A percentile compares a stretch with the other conserved stretches of the same genome.
phyloP scores from a whole-genome alignment of 108 stramenopile genomes.

The Stephanodiscus triporus region DNA sequence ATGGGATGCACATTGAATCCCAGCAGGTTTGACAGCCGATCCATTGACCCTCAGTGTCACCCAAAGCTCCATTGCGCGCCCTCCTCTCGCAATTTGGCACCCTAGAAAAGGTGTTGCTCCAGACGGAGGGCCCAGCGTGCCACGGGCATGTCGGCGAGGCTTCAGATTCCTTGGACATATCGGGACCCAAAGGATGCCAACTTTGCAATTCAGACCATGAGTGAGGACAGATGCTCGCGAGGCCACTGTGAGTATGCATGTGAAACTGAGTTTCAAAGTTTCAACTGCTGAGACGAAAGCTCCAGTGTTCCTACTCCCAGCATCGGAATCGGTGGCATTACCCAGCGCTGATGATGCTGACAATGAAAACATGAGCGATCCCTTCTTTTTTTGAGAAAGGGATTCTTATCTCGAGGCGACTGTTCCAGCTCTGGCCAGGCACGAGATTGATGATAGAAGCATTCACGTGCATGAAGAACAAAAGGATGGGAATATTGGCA shows the following conservation, averaged over 20 bases:
- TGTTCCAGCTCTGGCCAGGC: slow-evolving; percentile 54
- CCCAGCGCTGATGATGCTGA: slow-evolving; percentile 14
- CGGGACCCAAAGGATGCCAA: slow-evolving; percentile 79
- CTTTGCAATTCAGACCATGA: slow-evolving; percentile 88
- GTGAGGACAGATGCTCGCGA: slow-evolving; percentile 68
- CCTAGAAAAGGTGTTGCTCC: slow-evolving; percentile 71
- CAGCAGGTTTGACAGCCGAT: slow-evolving; percentile 87
- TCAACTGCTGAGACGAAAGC: slow-evolving; percentile 22
- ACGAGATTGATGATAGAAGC: slow-evolving; percentile 44
- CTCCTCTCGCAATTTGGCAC: slow-evolving; percentile 84
- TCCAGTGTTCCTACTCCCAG: slow-evolving; percentile 21
- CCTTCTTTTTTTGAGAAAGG: slow-evolving; percentile 46
- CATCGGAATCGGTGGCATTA: slow-evolving; percentile 1
- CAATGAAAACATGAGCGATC: slow-evolving; percentile 22
- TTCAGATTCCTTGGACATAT: slow-evolving; percentile 83
- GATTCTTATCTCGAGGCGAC: slow-evolving; percentile 55
- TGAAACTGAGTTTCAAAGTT: slow-evolving; percentile 11
- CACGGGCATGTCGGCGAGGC: slow-evolving; percentile 67
- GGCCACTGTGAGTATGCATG: slow-evolving; percentile 53
- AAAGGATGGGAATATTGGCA: slow-evolving; percentile 24
- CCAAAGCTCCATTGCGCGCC: slow-evolving; percentile 68
- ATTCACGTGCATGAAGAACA: slow-evolving; percentile 22
- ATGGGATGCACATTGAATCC: slow-evolving; percentile 61
- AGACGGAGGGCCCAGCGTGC: slow-evolving; percentile 66
- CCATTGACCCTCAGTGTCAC: slow-evolving; percentile 69